Conservation (phyloP, 2,329 filamentous ascomycete species). For the Scedosporium dehoogii region DNA sequence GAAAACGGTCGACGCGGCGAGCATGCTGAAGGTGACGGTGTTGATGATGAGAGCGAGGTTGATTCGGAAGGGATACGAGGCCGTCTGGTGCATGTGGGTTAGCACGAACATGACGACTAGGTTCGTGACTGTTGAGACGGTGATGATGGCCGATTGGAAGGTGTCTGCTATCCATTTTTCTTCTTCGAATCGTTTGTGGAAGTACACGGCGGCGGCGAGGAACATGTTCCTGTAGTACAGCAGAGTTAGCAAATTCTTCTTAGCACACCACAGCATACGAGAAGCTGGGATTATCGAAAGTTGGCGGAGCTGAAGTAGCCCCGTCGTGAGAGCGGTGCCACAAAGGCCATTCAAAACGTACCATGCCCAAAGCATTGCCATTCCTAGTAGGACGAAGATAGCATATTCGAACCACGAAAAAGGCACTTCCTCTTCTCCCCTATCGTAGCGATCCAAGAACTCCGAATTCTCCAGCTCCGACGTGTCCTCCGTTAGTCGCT, state of each 20-base stretch:
- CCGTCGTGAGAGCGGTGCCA: neutral
- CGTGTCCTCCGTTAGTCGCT: constrained; percentile 8
- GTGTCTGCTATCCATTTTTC: constrained; percentile 63
- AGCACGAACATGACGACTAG: constrained; percentile 66
- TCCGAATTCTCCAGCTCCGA: constrained; percentile 2
- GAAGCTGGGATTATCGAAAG: constrained; percentile 1
- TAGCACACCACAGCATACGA: neutral
- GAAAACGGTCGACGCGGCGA: constrained; percentile 68
- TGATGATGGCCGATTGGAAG: constrained; percentile 84
- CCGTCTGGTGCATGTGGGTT: constrained; percentile 67
- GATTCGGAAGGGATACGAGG: constrained; percentile 84
- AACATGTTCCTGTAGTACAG: constrained; percentile 81
- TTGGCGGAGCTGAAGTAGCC: neutral
- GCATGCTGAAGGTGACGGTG: constrained; percentile 61
- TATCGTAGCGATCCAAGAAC: constrained; percentile 13
- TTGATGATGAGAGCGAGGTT: constrained; percentile 67
- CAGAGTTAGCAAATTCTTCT: constrained; percentile 3
- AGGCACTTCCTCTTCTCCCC: constrained; percentile 28
- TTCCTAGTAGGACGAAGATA: constrained; percentile 75
- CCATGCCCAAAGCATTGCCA: constrained; percentile 98
- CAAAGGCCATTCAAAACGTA: constrained; percentile 30
- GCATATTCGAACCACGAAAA: constrained; percentile 84
- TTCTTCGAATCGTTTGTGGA: constrained; percentile 67
- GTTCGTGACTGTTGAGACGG: constrained; percentile 78
- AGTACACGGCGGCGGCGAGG: constrained; percentile 87